phyloP scores from a whole-genome alignment of 768 basidiomycete genomes.

The Termitomyces sp. region DNA sequence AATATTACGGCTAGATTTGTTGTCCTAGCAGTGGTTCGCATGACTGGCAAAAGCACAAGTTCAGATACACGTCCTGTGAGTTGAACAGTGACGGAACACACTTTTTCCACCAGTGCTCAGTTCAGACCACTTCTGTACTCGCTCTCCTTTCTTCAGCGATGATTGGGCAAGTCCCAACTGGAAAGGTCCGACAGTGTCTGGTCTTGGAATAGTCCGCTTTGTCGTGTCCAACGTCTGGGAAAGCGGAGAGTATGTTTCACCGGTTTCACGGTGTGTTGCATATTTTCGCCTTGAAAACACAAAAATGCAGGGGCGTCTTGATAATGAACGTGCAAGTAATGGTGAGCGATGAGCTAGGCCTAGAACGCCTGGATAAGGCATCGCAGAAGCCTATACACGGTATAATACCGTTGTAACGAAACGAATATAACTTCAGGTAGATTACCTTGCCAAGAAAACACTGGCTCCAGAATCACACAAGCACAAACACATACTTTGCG shows the following conservation, averaged over 20 bases:
- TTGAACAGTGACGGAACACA: conserved; percentile 20
- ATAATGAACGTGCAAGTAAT: conserved; percentile 4
- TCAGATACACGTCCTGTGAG: not conserved
- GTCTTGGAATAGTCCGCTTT: conserved; percentile 34
- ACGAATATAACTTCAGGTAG: too few relatives aligned
- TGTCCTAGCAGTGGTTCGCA: conserved; percentile 44
- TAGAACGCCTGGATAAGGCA: conserved; percentile 14
- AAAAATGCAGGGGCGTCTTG: conserved; percentile 2
- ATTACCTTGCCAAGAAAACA: not conserved
- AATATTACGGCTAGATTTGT: conserved; percentile 53
- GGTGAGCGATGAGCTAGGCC: conserved; percentile 9
- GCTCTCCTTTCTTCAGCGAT: conserved; percentile 45
- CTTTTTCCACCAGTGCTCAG: conserved; percentile 75
- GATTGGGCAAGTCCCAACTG: conserved; percentile 63
- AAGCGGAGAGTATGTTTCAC: conserved; percentile 43
- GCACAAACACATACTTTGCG: conserved; percentile 8
- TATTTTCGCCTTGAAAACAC: conserved; percentile 26
- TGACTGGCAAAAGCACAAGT: conserved; percentile 23
- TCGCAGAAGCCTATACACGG: conserved; percentile 1
- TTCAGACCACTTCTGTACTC: conserved; percentile 74
- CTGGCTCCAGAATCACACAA: conserved; percentile 3
- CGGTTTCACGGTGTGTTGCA: conserved; percentile 37
- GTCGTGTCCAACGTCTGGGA: conserved; percentile 62
- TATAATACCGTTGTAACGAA: not conserved
- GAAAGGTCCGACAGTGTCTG: conserved; percentile 74